Percentiles rank a stretch among this genome's conserved stretches.
Conservation (phyloP, 306 rosid species). For the Rubus idaeus region DNA sequence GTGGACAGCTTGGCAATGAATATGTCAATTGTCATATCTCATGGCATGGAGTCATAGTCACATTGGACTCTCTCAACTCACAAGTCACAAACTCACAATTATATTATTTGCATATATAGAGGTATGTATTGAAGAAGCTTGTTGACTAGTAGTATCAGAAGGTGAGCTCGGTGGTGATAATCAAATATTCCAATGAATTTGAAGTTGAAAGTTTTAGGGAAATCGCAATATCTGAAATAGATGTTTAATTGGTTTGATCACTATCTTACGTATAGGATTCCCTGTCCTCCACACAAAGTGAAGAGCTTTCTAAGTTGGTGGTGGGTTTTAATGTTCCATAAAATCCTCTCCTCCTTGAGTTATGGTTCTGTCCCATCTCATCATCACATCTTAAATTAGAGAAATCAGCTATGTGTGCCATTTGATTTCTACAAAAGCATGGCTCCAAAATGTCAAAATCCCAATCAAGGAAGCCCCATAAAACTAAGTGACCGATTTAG, state of each 20-base stretch:
- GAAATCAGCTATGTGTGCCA: conserved; percentile 1
- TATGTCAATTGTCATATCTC: neutral
- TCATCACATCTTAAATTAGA: neutral
- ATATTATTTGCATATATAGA: neutral
- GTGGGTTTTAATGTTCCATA: conserved; percentile 14
- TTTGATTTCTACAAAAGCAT: neutral
- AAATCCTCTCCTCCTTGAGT: neutral
- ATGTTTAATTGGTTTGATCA: neutral
- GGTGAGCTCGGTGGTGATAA: conserved; percentile 39
- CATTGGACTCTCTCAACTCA: neutral
- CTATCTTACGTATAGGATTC: neutral
- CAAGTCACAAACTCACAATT: neutral
- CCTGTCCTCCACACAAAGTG: conserved; percentile 8
- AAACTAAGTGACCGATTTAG: neutral
- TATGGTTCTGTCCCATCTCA: neutral
- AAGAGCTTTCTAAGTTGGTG: conserved; percentile 2
- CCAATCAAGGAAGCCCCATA: neutral
- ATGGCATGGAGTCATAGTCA: neutral
- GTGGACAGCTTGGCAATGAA: neutral
- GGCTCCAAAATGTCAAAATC: neutral
- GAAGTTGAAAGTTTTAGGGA: conserved; percentile 26
- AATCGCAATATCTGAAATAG: neutral
- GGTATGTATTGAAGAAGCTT: conserved; percentile 3
- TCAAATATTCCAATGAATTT: conserved; percentile 52
- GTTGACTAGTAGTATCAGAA: conserved; percentile 21